These are phyloP conservation scores for Pichia cactophila DNA, from an alignment of 1,139 yeast species.

Conservation along the genomic window DNA sequence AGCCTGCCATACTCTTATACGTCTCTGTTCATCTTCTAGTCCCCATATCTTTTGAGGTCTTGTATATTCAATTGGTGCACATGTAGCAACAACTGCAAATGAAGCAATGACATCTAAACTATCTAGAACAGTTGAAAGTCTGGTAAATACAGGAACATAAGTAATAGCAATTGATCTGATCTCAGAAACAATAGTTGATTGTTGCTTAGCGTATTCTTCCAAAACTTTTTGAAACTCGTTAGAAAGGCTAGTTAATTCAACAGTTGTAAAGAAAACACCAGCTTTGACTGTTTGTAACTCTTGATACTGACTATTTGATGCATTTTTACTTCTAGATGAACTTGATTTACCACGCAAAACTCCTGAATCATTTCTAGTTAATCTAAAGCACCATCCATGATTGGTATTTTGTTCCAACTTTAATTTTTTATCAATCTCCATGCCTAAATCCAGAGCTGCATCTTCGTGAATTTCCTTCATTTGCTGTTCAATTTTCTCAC, in stretches of 20 bases:
- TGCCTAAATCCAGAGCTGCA: constrained; percentile 65
- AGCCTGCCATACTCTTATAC: constrained; percentile 56
- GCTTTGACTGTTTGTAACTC: constrained; percentile 91
- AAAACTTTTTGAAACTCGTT: constrained; percentile 51
- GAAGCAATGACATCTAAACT: constrained; percentile 76
- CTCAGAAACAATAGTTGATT: constrained; percentile 70
- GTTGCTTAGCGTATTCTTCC: constrained; percentile 64
- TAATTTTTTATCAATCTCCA: constrained; percentile 80
- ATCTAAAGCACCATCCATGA: constrained; percentile 91
- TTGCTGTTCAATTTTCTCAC: constrained; percentile 46
- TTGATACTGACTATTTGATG: constrained; percentile 35
- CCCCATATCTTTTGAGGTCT: constrained; percentile 55
- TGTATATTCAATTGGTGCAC: constrained; percentile 76
- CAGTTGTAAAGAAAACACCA: constrained; percentile 84
- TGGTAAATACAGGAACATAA: constrained; percentile 68
- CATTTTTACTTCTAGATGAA: constrained; percentile 30
- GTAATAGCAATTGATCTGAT: constrained; percentile 74
- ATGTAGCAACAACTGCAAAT: constrained; percentile 79
- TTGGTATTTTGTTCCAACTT: constrained; percentile 80
- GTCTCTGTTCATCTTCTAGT: constrained; percentile 40
- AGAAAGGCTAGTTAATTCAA: constrained; percentile 51
- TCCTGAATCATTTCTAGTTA: constrained; percentile 82
- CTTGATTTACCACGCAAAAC: constrained; percentile 43
- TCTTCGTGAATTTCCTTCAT: constrained; percentile 56
- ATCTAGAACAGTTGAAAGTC: constrained; percentile 56